Evolutionary conservation across 2,329 filamentous ascomycete genomes (phyloP).

Genomic region (Corniculantispora saksenae): DNA sequence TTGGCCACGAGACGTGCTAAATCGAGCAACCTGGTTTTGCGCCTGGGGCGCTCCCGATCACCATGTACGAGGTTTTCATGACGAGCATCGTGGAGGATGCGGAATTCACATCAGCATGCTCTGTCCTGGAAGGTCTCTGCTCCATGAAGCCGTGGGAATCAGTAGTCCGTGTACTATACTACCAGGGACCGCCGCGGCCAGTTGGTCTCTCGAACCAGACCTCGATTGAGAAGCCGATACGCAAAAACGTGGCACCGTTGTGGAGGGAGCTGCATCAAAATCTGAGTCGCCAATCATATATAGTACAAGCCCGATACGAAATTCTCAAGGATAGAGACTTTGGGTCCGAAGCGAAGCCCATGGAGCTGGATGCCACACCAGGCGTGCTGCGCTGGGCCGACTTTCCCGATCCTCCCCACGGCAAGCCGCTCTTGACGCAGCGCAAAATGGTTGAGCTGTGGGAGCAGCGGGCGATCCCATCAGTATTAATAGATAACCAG

Average conservation of each 20-base stretch:
- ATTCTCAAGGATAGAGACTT: constrained; percentile 51
- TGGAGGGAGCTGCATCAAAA: constrained; percentile 60
- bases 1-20: not conserved
- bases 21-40: not conserved
- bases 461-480: constrained; percentile 49
- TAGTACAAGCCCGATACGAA: constrained; percentile 58
- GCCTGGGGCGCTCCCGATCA: constrained; percentile 3
- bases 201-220: constrained; percentile 46
- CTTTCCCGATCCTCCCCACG: constrained; percentile 57
- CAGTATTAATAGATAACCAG: constrained; percentile 52
- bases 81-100: constrained; percentile 52
- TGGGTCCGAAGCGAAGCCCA: constrained; percentile 34
- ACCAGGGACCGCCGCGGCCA: constrained; percentile 48
- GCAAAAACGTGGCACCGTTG: constrained; percentile 37
- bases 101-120: constrained; percentile 50
- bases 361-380: constrained; percentile 43
- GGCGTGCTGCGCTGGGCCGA: constrained; percentile 61
- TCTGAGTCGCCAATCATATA: constrained; percentile 57
- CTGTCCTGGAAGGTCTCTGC: constrained; percentile 58
- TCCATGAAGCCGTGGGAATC: constrained; percentile 55
- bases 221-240: constrained; percentile 40
- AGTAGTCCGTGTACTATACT: constrained; percentile 55
- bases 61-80: constrained; percentile 62
- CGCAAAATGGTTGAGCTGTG: constrained; percentile 60
- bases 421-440: constrained; percentile 49